Evolutionary conservation across 805 yeast genomes (phyloP), one percentile per base, ranked within the genome.

Genomic region (Wickerhamomyces chambardii): DNA sequence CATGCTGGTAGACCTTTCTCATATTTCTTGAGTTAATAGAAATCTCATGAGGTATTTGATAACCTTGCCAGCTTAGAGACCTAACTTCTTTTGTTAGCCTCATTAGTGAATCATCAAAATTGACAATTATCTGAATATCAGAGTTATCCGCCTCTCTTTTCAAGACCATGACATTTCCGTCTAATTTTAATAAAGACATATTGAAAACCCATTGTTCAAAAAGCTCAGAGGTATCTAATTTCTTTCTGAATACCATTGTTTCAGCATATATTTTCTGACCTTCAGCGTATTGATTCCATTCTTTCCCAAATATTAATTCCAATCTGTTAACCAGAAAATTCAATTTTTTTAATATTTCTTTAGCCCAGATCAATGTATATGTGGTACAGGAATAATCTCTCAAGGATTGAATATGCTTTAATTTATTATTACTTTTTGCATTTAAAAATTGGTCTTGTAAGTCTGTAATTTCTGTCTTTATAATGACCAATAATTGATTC

Each of bases 251-350:
- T 0, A 60, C 53, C 3, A 51, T 44, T 17, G 73, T 64, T 39
- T 75, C 84, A 2, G 61, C 52, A 10, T 68, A 60, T 1, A 90
- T 69, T 40, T 68, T 72, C 35, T 66, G 69, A 0, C 95, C 96
- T 35, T 78, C 86, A 3, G 78, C 70, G 38, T 73, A 75, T 9
- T 64, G 56, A 16, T 53, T 58, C 89, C 89, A 81, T 7, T 75
- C 74, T 15, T 62, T 48, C 0, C 87, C 84, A 7, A 81, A 56
- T 4, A 79, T 63, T 11, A 64, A 52, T 30, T 70, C 74, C 7
- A 79, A 54, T 22, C 74, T 61, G 4, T 51, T 44, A 24, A 64
- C 46, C n/a, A 76, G 50, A 17, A 56, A 52, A 4, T 56, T 53
- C 3, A 78, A 47, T 33, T 70, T 70, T 18, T 53, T 42, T 26